Base-by-base conservation (phyloP, 1,284 basidiomycete species). In the Wolfiporia cocos region DNA sequence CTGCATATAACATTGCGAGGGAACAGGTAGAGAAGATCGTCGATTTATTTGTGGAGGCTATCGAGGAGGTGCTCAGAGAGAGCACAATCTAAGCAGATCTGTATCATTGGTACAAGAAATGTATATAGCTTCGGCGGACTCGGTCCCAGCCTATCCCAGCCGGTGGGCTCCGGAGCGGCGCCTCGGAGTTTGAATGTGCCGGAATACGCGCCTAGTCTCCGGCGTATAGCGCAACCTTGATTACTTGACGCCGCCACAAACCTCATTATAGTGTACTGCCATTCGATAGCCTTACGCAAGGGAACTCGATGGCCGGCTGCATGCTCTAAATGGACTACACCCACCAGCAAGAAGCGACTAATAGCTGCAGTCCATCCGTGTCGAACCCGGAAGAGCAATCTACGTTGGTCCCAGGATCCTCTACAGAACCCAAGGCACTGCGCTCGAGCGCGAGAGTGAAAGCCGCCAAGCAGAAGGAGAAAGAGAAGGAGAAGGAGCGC, bases 261-360 rank as follows among this genome's bases (percentile, higher is more conserved):
- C 40, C 32, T 31, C 35, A 22, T 34, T 28, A 26, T 34, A 29
- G 15, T 20, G 28, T 36, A 43, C 37, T 46, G 46, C 47, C 51
- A 48, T 48, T 54, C 51, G 54, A 56, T 52, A 54, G 50, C 54
- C 54, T 28, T 56, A 54, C 43, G 43, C 24, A 39, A 34, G 49
- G 50, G 61, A 69, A 71, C 80, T 84, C 81, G 76, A 86, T 86
- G 83, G 83, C 84, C 78, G 76, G 75, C 75, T 67, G 79, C 72
- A 80, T 74, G 70, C 69, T 76, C 81, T 86, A 86, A 85, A 86
- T 86, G 83, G 83, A 86, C 80, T 76, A 82, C 78, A 70, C 67
- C 62, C 68, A 83, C 70, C 69, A 72, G 61, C 71, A 71, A 73
- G 76, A 78, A 76, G 78, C 76, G 74, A 76, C 74, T 64, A 76